These are phyloP conservation scores for Rutstroemia sp. DNA, from an alignment of 2,329 filamentous ascomycete genomes.

Conservation along the genomic window DNA sequence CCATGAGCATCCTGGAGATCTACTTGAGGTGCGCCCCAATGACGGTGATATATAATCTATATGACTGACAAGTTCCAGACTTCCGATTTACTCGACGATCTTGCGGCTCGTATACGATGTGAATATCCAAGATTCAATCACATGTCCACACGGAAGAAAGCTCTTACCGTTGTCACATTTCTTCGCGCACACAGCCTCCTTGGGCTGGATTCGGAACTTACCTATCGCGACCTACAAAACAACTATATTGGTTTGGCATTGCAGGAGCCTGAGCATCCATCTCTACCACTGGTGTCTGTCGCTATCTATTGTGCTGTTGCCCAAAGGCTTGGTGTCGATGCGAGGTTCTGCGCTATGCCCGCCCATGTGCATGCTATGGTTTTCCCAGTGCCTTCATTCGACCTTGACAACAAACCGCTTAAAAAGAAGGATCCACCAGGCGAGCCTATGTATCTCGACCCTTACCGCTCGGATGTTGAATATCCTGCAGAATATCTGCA, in stretches of 20 bases:
- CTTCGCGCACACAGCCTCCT: constrained; percentile 61
- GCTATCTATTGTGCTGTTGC: constrained; percentile 82
- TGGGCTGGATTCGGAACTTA: constrained; percentile 56
- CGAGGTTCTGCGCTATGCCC: constrained; percentile 73
- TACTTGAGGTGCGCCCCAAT: constrained; percentile 49
- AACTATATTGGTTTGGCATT: constrained; percentile 82
- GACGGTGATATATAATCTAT: not conserved
- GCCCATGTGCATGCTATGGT: constrained; percentile 81
- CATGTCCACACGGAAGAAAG: constrained; percentile 58
- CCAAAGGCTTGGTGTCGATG: constrained; percentile 63
- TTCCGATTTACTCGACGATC: constrained; percentile 54
- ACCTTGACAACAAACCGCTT: constrained; percentile 46
- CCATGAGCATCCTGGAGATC: constrained; percentile 63
- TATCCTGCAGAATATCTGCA: constrained; percentile 53
- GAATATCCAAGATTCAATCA: constrained; percentile 45
- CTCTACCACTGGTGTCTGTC: constrained; percentile 78
- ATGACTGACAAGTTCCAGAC: constrained; percentile 39
- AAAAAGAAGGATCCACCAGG: constrained; percentile 33
- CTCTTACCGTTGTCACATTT: constrained; percentile 61
- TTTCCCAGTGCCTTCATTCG: constrained; percentile 49
- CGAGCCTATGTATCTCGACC: constrained; percentile 73
- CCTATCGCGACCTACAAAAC: constrained; percentile 77
- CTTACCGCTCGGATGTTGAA: constrained; percentile 65
- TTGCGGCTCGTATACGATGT: constrained; percentile 49
- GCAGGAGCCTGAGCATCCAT: constrained; percentile 64